Evolutionary conservation across 139 green algal species (phyloP).

Genomic region (Tetraselmis striata): DNA sequence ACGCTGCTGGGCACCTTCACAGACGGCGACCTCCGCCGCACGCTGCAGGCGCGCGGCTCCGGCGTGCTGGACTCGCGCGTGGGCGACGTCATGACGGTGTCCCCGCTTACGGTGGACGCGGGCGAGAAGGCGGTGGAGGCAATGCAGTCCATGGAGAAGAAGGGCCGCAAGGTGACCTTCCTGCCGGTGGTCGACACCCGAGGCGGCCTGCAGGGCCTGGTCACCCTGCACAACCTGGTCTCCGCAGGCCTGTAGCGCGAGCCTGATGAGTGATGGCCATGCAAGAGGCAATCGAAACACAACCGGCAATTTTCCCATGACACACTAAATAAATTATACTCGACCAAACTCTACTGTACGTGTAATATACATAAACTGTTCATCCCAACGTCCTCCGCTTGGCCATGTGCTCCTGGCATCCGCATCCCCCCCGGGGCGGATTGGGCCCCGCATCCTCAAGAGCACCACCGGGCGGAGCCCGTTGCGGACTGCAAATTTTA

Average conservation of each 20-base stretch:
- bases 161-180: conserved; percentile 37
- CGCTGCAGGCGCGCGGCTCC: conserved; percentile 21
- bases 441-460: too few species aligned
- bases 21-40: conserved; percentile 44
- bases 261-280: too few species aligned
- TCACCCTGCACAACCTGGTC: conserved; percentile 55
- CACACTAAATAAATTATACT: too few species aligned
- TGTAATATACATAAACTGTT: too few species aligned
- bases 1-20: conserved; percentile 48
- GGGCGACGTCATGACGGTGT: conserved; percentile 23
- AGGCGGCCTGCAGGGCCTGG: conserved; percentile 29
- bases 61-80: conserved; percentile 29
- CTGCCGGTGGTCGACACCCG: conserved; percentile 41
- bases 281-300: too few species aligned
- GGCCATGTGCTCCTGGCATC: too few species aligned
- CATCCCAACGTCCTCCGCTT: too few species aligned
- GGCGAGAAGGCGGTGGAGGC: conserved; percentile 42
- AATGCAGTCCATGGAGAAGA: conserved; percentile 43
- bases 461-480: too few species aligned
- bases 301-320: too few species aligned
- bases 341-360: too few species aligned
- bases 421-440: too few species aligned
- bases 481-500: too few species aligned
- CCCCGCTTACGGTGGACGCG: conserved; percentile 18
- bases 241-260: conserved; percentile 44